Evolutionary conservation across 257 asterid species (phyloP).

Genomic region (Mentha longifolia): DNA sequence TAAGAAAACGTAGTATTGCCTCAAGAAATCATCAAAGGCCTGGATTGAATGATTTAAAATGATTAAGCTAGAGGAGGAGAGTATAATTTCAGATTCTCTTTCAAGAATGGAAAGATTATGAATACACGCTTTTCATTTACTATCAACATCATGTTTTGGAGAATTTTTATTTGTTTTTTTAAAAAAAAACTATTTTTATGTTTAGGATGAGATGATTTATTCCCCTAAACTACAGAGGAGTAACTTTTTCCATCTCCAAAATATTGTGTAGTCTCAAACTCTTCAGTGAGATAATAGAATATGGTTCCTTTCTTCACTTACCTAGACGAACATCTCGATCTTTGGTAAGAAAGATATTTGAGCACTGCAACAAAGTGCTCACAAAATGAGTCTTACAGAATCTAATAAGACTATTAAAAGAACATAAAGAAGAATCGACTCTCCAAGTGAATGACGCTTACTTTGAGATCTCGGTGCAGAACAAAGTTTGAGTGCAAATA

Average conservation of each 20-base stretch:
- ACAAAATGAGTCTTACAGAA: slow-evolving; percentile 33
- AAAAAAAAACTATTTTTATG: not conserved
- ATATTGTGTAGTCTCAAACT: not conserved
- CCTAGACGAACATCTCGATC: slow-evolving; percentile 95
- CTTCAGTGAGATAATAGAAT: not conserved
- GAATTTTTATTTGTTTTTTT: not conserved
- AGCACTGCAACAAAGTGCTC: slow-evolving; percentile 67
- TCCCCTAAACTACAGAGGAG: not conserved
- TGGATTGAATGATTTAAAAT: too few species aligned
- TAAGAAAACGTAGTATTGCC: too few species aligned
- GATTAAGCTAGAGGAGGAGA: too few species aligned
- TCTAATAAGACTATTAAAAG: slow-evolving; percentile 16
- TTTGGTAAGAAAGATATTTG: slow-evolving; percentile 95
- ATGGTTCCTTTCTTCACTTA: slow-evolving; percentile 23
- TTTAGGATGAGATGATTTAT: not conserved
- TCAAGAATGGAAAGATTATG: not conserved
- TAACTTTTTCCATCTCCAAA: not conserved
- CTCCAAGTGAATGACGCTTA: slow-evolving; percentile 35
- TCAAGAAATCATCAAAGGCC: too few species aligned
- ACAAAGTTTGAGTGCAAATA: slow-evolving; percentile 96
- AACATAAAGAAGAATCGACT: slow-evolving; percentile 26
- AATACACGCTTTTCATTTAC: not conserved
- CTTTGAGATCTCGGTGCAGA: slow-evolving; percentile 96
- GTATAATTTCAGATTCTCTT: not conserved
- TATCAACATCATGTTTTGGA: not conserved